These are phyloP conservation scores for Claviceps sp. DNA, from an alignment of 2,329 filamentous ascomycete species.

Conservation along the genomic window DNA sequence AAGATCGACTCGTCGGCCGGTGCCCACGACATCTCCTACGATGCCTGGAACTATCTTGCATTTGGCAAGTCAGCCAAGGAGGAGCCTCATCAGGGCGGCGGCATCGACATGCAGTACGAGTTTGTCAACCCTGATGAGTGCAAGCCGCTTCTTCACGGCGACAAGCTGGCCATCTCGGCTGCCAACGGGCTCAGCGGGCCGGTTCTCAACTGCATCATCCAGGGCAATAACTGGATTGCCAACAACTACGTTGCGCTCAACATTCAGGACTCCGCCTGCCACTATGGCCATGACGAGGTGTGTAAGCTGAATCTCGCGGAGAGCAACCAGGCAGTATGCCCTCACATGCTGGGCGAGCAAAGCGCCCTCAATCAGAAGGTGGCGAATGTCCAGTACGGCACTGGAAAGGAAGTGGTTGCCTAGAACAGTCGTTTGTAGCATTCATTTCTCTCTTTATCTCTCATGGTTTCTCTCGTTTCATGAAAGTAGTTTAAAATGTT, in stretches of 20 bases:
- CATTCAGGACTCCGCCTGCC: constrained; percentile 36
- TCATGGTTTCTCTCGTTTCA: not conserved
- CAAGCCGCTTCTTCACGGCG: constrained; percentile 31
- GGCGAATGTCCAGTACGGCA: constrained; percentile 38
- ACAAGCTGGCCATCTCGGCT: constrained; percentile 40
- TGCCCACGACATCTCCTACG: constrained; percentile 46
- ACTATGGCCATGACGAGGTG: constrained; percentile 35
- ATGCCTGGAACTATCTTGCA: constrained; percentile 46
- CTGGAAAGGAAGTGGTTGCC: constrained; percentile 24
- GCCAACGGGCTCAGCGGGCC: constrained; percentile 40
- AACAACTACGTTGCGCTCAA: constrained; percentile 40
- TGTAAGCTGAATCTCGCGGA: constrained; percentile 34
- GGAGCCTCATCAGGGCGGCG: constrained; percentile 33
- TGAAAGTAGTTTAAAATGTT: not conserved
- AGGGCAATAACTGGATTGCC: constrained; percentile 35
- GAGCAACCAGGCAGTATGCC: constrained; percentile 39
- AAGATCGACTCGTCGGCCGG: constrained; percentile 42
- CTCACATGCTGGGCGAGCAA: constrained; percentile 26
- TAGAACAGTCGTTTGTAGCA: not conserved
- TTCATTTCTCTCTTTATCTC: not conserved
- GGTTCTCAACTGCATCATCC: constrained; percentile 25
- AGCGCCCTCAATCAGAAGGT: constrained; percentile 22
- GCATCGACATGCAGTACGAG: constrained; percentile 37
- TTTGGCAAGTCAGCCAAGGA: constrained; percentile 34
- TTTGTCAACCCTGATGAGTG: constrained; percentile 34